phyloP scores from a whole-genome alignment of 2,329 filamentous ascomycete species.

The Hypoxylon sp. region DNA sequence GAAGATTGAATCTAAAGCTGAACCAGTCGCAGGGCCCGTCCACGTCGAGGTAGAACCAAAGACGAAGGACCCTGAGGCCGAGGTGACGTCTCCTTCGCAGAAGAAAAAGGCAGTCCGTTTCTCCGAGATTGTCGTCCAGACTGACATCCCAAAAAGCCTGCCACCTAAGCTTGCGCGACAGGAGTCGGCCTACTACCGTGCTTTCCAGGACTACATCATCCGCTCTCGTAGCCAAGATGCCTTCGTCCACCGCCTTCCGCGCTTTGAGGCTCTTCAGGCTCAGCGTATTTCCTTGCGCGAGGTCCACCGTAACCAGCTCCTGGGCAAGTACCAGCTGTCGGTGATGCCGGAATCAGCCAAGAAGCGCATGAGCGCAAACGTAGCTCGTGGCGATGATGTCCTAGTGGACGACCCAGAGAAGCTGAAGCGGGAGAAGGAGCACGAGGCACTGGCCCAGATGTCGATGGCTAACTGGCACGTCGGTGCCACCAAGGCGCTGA shows the following conservation, averaged over 20 bases:
- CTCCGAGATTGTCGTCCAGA: slow-evolving; percentile 60
- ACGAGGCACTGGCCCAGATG: slow-evolving; percentile 79
- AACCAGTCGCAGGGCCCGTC: slow-evolving; percentile 48
- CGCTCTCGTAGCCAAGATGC: slow-evolving; percentile 73
- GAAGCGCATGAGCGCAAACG: slow-evolving; percentile 75
- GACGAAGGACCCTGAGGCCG: slow-evolving; percentile 39
- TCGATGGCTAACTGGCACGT: slow-evolving; percentile 68
- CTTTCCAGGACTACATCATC: slow-evolving; percentile 78
- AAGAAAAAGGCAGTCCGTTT: slow-evolving; percentile 82
- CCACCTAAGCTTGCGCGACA: slow-evolving; percentile 61
- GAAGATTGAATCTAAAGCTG: slow-evolving; percentile 46
- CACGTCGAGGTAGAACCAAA: slow-evolving; percentile 45
- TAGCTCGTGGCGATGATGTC: slow-evolving; percentile 74
- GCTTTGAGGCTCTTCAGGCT: slow-evolving; percentile 88
- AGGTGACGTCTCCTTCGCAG: slow-evolving; percentile 38
- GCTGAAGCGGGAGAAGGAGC: slow-evolving; percentile 76
- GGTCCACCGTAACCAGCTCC: slow-evolving; percentile 79
- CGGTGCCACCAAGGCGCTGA: slow-evolving; percentile 66
- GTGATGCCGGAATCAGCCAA: slow-evolving; percentile 73
- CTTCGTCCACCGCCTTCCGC: slow-evolving; percentile 83
- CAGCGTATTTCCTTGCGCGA: slow-evolving; percentile 77
- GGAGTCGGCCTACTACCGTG: slow-evolving; percentile 86
- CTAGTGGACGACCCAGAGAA: slow-evolving; percentile 69
- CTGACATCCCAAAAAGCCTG: slow-evolving; percentile 57
- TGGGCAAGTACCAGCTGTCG: slow-evolving; percentile 83